Percentiles rank a stretch among this genome's conserved stretches.
Conservation (phyloP, 2,329 filamentous ascomycete species). For the Diaporthe citrichinensis region DNA sequence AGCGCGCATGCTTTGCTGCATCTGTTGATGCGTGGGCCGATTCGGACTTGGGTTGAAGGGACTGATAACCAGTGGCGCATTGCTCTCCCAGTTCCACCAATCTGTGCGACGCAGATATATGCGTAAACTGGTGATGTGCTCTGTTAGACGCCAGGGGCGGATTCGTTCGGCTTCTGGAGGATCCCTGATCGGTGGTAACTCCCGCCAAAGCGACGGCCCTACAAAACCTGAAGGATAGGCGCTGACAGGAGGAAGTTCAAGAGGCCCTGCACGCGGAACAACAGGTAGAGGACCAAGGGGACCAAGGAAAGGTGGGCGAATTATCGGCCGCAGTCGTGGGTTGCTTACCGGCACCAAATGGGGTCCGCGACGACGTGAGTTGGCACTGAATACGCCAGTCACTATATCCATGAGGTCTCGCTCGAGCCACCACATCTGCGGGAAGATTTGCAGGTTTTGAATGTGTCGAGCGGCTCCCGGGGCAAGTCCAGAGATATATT, state of each 20-base stretch:
- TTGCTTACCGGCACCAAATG: neutral
- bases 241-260: constrained; percentile 1
- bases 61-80: constrained; percentile 18
- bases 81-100: constrained; percentile 31
- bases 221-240: neutral
- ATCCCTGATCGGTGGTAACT: neutral
- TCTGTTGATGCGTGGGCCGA: neutral
- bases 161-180: neutral
- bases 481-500: constrained; percentile 7
- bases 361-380: neutral
- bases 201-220: neutral
- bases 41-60: neutral
- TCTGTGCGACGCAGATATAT: constrained; percentile 35
- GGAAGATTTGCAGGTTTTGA: constrained; percentile 11
- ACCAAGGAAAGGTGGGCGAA: neutral
- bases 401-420: constrained; percentile 6
- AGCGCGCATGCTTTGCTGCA: constrained; percentile 7
- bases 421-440: constrained; percentile 1
- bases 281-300: neutral
- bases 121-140: constrained; percentile 26
- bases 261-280: neutral
- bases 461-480: constrained; percentile 27
- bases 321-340: neutral
- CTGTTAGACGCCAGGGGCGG: constrained; percentile 21
- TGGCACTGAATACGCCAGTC: neutral